Percentiles rank a stretch among this genome's conserved stretches.
Evolutionary conservation across 805 yeast species (phyloP).

Genomic region (Kodamaea kakaduensis): DNA sequence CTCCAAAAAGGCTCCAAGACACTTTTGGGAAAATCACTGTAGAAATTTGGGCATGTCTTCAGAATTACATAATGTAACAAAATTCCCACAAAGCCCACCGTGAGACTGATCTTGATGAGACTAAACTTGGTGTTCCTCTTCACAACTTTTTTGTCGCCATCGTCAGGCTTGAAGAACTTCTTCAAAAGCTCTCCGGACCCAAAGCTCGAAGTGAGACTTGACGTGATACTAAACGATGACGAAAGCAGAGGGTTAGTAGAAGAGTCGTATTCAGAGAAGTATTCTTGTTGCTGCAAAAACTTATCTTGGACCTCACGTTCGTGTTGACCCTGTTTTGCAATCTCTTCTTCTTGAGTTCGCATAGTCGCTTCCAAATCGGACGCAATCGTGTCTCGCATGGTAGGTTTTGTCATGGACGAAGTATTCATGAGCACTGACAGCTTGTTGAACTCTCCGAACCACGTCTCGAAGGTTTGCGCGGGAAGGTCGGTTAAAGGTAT

Average conservation of each 20-base stretch:
- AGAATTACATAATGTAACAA: constrained; percentile 32
- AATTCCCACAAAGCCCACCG: constrained; percentile 39
- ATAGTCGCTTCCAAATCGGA: constrained; percentile 5
- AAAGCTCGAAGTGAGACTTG: constrained; percentile 25
- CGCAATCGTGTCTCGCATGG: constrained; percentile 6
- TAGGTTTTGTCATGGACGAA: constrained; percentile 17
- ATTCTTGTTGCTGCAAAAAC: constrained; percentile 23
- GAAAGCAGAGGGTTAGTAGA: constrained; percentile 24
- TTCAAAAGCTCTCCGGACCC: constrained; percentile 30
- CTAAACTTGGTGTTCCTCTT: constrained; percentile 6
- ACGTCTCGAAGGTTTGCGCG: constrained; percentile 22
- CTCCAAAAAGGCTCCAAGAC: constrained; percentile 5
- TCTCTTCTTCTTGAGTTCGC: constrained; percentile 31
- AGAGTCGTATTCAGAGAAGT: constrained; percentile 14
- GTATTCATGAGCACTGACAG: constrained; percentile 34
- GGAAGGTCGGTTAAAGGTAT: constrained; percentile 21
- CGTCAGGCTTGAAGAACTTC: constrained; percentile 20
- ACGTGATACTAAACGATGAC: constrained; percentile 31
- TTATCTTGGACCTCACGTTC: constrained; percentile 23
- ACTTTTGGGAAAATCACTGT: constrained; percentile 1
- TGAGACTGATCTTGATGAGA: constrained; percentile 31
- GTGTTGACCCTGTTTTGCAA: constrained; percentile 22
- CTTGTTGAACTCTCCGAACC: constrained; percentile 34
- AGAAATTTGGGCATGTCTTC: constrained; percentile 17
- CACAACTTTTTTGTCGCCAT: constrained; percentile 10